A percentile compares a stretch with the other conserved stretches of the same genome.
These are phyloP conservation scores for Dimocarpus longan DNA, from an alignment of 345 rosid species.

Conservation along the genomic window DNA sequence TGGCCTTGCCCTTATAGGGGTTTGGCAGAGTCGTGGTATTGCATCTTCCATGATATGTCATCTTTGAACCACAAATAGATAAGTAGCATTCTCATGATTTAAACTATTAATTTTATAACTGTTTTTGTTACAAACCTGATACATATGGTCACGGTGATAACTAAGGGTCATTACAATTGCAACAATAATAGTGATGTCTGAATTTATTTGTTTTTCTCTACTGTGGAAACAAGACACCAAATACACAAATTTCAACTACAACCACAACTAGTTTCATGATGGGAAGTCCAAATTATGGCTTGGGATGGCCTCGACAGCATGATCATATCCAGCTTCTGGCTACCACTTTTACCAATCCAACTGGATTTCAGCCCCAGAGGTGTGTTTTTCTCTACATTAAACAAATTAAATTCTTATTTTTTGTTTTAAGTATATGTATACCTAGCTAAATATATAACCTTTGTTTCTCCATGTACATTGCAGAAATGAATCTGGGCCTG, in stretches of 20 bases:
- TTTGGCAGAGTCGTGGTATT: too few relatives aligned
- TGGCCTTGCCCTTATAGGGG: too few relatives aligned
- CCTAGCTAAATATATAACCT: neutral
- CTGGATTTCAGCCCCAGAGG: neutral
- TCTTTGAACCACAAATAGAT: too few relatives aligned
- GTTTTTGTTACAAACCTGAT: too few relatives aligned
- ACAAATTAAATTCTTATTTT: too few relatives aligned
- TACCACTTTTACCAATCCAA: neutral
- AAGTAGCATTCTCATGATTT: too few relatives aligned
- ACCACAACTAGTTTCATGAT: neutral
- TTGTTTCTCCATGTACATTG: neutral
- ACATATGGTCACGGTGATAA: too few relatives aligned
- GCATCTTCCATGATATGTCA: too few relatives aligned
- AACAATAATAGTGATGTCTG: too few relatives aligned
- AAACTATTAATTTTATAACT: too few relatives aligned
- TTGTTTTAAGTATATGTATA: neutral
- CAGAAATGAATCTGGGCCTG: slow-evolving; percentile 16
- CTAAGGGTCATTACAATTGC: too few relatives aligned
- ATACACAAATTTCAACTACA: neutral
- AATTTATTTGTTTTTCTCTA: neutral
- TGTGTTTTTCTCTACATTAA: neutral
- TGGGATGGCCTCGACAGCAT: neutral
- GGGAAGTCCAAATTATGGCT: neutral
- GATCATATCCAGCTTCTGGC: neutral
- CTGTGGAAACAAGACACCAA: neutral